Evolutionary conservation across 2,329 filamentous ascomycete species (phyloP).

Genomic region (Simplicillium aogashimaense): DNA sequence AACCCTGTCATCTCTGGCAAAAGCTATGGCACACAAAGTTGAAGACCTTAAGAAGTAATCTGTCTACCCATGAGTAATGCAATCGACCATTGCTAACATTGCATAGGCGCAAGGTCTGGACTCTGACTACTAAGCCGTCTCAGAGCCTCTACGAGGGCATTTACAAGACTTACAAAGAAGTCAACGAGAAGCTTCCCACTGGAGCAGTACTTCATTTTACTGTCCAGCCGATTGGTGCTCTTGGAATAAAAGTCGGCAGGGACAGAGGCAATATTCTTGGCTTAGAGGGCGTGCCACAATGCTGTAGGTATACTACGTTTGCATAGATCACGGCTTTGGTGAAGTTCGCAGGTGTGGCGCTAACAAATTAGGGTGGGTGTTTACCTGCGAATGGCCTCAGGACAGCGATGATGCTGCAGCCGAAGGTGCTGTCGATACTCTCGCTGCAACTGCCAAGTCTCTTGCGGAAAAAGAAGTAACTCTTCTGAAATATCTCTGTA

Average conservation of each 20-base stretch:
- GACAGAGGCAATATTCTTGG: slow-evolving; percentile 8
- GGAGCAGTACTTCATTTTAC: slow-evolving; percentile 7
- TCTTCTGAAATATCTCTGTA: not conserved
- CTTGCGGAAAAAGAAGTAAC: not conserved
- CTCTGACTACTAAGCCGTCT: slow-evolving; percentile 1
- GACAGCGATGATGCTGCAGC: not conserved
- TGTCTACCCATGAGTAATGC: not conserved
- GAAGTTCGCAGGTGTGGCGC: not conserved
- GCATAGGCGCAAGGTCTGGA: slow-evolving; percentile 8
- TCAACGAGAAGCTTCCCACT: slow-evolving; percentile 5
- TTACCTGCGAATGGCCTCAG: slow-evolving; percentile 2
- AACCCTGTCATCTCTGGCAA: slow-evolving; percentile 1
- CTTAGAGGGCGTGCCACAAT: not conserved
- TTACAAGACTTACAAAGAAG: too few relatives aligned
- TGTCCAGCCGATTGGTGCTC: slow-evolving; percentile 5
- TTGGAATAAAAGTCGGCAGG: slow-evolving; percentile 3
- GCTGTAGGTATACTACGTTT: too few relatives aligned
- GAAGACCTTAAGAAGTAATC: not conserved
- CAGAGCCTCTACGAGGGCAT: not conserved
- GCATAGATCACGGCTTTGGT: too few relatives aligned
- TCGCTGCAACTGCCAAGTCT: too few relatives aligned
- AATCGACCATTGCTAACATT: slow-evolving; percentile 7
- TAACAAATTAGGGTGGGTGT: slow-evolving; percentile 2
- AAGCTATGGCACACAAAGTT: slow-evolving; percentile 1
- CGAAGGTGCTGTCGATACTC: not conserved